Conservation (phyloP, 2,329 filamentous ascomycete species). For the Aspergillus neotritici region DNA sequence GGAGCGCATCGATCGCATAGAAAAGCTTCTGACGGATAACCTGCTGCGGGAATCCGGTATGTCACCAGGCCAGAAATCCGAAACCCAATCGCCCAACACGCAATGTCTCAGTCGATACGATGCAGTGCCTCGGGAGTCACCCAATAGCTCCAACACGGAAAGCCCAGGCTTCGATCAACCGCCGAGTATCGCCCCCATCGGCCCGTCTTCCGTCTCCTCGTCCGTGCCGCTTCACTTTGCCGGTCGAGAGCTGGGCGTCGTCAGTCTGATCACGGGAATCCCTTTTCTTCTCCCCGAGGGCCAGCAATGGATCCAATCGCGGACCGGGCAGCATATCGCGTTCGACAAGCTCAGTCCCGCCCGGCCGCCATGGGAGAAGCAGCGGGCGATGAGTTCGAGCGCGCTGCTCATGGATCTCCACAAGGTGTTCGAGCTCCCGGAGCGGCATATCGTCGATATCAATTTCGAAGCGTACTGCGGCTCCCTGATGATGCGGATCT, state of each 20-base stretch:
- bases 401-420: constrained; percentile 16
- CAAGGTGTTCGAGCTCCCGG: constrained; percentile 33
- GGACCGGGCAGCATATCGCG: constrained; percentile 38
- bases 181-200: constrained; percentile 1
- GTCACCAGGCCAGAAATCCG: constrained; percentile 1
- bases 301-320: constrained; percentile 45
- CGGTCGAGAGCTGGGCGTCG: constrained; percentile 44
- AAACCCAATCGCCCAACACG: neutral
- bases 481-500: constrained; percentile 40
- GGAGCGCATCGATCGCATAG: constrained; percentile 39
- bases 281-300: constrained; percentile 47
- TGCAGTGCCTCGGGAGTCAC: constrained; percentile 14
- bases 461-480: constrained; percentile 28
- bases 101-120: constrained; percentile 1
- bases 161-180: constrained; percentile 1
- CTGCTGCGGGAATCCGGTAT: constrained; percentile 22
- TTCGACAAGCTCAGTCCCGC: constrained; percentile 26
- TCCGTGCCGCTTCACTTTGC: constrained; percentile 44
- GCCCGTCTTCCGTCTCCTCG: constrained; percentile 18
- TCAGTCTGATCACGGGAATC: constrained; percentile 46
- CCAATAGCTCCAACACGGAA: constrained; percentile 10
- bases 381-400: constrained; percentile 21
- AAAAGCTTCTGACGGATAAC: constrained; percentile 33
- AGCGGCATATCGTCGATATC: constrained; percentile 23
- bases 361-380: constrained; percentile 33